Percentiles rank a stretch among this genome's conserved stretches.
These are phyloP conservation scores for Euryodendron excelsum DNA, from an alignment of 148 eudicot genomes.

Conservation along the genomic window DNA sequence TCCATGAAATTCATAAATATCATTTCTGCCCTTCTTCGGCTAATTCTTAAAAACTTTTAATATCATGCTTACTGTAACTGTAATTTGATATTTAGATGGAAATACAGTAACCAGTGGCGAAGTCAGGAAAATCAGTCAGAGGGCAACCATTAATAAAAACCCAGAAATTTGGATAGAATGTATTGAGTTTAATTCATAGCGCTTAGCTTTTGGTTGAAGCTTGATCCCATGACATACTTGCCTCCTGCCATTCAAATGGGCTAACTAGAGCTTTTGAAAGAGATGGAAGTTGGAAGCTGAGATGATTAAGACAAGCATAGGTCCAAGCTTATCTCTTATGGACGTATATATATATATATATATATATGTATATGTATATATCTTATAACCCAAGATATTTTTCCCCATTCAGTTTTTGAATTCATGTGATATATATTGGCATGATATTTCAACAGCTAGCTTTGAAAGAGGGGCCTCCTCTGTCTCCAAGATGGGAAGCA, in stretches of 20 bases:
- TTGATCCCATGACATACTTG: not conserved
- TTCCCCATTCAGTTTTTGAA: not conserved
- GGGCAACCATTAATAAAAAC: no score
- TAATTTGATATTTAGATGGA: no score
- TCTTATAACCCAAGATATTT: not conserved
- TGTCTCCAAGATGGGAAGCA: constrained; percentile 27
- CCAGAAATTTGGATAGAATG: no score
- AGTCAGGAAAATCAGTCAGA: no score
- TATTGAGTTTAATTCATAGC: not conserved
- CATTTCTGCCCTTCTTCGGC: no score
- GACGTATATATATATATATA: no score
- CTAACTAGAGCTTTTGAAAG: not conserved
- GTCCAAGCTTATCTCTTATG: not conserved
- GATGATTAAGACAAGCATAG: constrained; percentile 3
- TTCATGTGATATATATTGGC: not conserved
- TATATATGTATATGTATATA: not conserved
- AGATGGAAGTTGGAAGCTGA: not conserved
- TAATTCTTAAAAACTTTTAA: no score
- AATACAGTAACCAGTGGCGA: no score
- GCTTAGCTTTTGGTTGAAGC: not conserved
- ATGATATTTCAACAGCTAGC: constrained; percentile 16
- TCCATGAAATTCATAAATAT: no score
- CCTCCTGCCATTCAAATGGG: not conserved
- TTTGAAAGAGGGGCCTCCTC: constrained; percentile 8
- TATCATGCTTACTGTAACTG: no score